phyloP scores from a whole-genome alignment of 179 eudicot genomes.

The Patellifolia procumbens region DNA sequence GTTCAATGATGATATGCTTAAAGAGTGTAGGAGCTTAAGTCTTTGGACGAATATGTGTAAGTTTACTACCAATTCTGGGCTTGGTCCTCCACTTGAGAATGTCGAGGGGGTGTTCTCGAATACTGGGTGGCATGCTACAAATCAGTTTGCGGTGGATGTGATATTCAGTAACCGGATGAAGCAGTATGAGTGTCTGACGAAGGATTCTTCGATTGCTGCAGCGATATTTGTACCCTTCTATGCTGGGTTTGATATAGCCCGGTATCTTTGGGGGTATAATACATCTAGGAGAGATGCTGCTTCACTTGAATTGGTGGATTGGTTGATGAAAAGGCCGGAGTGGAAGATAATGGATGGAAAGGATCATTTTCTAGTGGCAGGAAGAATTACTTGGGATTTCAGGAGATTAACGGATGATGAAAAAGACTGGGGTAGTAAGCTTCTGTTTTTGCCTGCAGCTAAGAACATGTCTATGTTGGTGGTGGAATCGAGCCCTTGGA shows the following conservation, averaged over 20 bases:
- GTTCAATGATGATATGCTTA: conserved; percentile 92
- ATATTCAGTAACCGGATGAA: conserved; percentile 82
- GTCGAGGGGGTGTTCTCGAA: conserved; percentile 75
- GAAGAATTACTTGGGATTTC: conserved; percentile 92
- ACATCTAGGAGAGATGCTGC: conserved; percentile 68
- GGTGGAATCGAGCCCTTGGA: conserved; percentile 93
- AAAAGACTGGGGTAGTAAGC: conserved; percentile 90
- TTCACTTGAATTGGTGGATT: conserved; percentile 68
- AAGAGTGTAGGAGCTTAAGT: conserved; percentile 75
- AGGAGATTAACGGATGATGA: conserved; percentile 64
- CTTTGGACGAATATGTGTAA: conserved; percentile 95
- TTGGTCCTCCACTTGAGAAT: conserved; percentile 88
- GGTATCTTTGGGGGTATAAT: conserved; percentile 91
- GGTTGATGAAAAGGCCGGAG: conserved; percentile 79
- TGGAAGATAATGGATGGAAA: conserved; percentile 88
- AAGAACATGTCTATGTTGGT: conserved; percentile 90
- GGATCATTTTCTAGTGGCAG: conserved; percentile 93
- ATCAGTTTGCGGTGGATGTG: conserved; percentile 88
- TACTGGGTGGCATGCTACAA: conserved; percentile 86
- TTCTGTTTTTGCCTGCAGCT: conserved; percentile 76
- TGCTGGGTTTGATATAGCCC: conserved; percentile 82
- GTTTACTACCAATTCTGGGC: conserved; percentile 75
- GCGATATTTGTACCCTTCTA: conserved; percentile 90
- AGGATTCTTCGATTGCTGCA: conserved; percentile 81
- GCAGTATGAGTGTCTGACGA: conserved; percentile 80